Base-by-base conservation (phyloP, 2,329 filamentous ascomycete genomes). In the Cytospora piceicola region DNA sequence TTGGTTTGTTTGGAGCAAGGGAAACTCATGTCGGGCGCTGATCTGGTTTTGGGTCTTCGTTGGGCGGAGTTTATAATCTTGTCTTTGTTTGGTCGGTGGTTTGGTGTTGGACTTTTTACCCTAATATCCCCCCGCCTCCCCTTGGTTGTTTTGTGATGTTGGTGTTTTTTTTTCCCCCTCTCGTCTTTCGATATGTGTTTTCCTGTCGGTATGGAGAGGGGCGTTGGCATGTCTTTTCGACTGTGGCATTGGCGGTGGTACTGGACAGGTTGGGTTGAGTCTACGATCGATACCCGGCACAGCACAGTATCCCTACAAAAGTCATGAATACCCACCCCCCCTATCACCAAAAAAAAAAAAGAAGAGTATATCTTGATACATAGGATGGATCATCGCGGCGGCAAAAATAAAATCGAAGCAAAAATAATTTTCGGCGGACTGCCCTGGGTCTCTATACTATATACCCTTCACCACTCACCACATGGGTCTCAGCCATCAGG, bases 21-120 rank as follows among this genome's bases (percentile, higher is more conserved):
- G 59, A 63, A 30, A 65, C 64, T 64, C 65, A 54, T 64, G 65
- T 67, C 65, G 61, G 65, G 61, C 65, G 65, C 64, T 52, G 58
- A 61, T 67, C 65, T 67, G 61, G 65, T 20, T 64, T 55, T 67
- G 61, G 65, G 55, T 49, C 36, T 55, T 55, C 56, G 56, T 67
- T 67, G 61, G 61, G 56, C 61, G 65, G 65, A 67, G 65, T 67
- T 58, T 58, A 63, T 24, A 14, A 14, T 53, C 64, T 67, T 64
- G 42, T 66, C 27, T 20, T 66, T 66, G 30, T 66, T 59, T 39
- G 52, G 49, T 30, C 20, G 58, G 58, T 55, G 57, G 32, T 54
- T 64, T 57, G 56, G 34, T 64, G 61, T 58, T 60, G 65, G 65
- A 53, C 42, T 58, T 49, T 49, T 58, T 22, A n/a, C 54, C 59